Percentiles rank a stretch among this genome's conserved stretches.
phyloP scores from a whole-genome alignment of 208 protist genomes.

The Borovskyia barvae region DNA sequence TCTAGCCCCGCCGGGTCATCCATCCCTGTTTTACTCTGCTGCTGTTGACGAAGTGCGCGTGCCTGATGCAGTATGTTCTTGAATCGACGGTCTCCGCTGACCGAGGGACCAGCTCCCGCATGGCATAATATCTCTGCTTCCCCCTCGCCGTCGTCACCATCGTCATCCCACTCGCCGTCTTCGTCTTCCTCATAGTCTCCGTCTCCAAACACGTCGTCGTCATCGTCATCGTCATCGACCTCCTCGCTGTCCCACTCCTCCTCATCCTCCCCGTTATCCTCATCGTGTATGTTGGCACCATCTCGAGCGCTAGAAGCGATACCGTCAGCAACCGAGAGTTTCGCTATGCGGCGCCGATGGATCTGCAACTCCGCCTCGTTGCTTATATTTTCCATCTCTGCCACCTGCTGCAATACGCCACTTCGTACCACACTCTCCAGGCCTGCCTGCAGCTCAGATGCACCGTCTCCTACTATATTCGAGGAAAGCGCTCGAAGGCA shows the following conservation, averaged over 20 bases:
- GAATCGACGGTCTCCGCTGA: slow-evolving; percentile 24
- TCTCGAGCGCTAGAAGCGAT: slow-evolving; percentile 5
- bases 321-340: slow-evolving; percentile 9
- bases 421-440: slow-evolving; percentile 47
- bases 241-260: slow-evolving; percentile 43
- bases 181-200: slow-evolving; percentile 28
- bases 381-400: slow-evolving; percentile 27
- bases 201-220: slow-evolving; percentile 25
- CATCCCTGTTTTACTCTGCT: neutral
- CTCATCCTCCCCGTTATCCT: slow-evolving; percentile 25
- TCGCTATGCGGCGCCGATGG: slow-evolving; percentile 21
- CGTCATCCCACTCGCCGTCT: slow-evolving; percentile 18
- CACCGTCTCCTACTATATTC: slow-evolving; percentile 3
- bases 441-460: slow-evolving; percentile 36
- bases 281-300: slow-evolving; percentile 10
- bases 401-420: slow-evolving; percentile 41
- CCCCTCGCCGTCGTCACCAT: slow-evolving; percentile 25
- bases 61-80: slow-evolving; percentile 42
- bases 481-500: slow-evolving; percentile 19
- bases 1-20: slow-evolving; percentile 26
- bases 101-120: slow-evolving; percentile 10
- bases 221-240: slow-evolving; percentile 39
- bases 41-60: slow-evolving; percentile 27
- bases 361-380: slow-evolving; percentile 31
- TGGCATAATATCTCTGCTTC: too few relatives aligned